These are phyloP conservation scores for Tolypocladium cylindrosporum DNA, from an alignment of 2,329 filamentous ascomycete species.

Conservation along the genomic window DNA sequence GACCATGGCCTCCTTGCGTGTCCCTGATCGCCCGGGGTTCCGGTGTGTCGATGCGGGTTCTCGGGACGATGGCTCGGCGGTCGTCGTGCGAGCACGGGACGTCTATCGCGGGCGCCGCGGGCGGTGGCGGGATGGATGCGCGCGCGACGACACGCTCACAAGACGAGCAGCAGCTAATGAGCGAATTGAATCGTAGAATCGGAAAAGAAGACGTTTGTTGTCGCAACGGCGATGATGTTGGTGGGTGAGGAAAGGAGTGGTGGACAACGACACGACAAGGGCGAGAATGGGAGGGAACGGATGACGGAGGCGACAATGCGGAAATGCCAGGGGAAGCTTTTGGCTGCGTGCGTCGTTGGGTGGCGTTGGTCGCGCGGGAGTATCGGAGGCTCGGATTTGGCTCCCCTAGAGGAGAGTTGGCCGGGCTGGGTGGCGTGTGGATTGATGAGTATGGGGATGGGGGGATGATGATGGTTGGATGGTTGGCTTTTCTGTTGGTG, in stretches of 20 bases:
- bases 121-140: background rate
- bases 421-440: background rate
- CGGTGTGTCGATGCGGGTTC: background rate
- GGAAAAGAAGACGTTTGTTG: too few species aligned
- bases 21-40: background rate
- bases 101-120: background rate
- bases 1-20: constrained; percentile 21
- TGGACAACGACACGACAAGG: background rate
- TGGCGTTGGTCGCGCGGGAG: constrained; percentile 3
- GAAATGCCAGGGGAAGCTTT: background rate
- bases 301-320: background rate
- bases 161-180: background rate
- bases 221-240: background rate
- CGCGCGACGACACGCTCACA: background rate
- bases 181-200: background rate
- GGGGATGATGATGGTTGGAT: background rate
- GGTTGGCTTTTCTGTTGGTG: background rate
- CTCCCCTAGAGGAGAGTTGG: background rate
- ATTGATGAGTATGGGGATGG: background rate
- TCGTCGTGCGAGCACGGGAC: background rate
- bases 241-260: background rate
- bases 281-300: background rate
- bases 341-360: background rate
- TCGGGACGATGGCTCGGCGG: background rate
- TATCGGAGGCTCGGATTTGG: constrained; percentile 6